A percentile compares a stretch with the other conserved stretches of the same genome.
phyloP scores from a whole-genome alignment of 2,329 filamentous ascomycete genomes.

The Penicillium sp. region DNA sequence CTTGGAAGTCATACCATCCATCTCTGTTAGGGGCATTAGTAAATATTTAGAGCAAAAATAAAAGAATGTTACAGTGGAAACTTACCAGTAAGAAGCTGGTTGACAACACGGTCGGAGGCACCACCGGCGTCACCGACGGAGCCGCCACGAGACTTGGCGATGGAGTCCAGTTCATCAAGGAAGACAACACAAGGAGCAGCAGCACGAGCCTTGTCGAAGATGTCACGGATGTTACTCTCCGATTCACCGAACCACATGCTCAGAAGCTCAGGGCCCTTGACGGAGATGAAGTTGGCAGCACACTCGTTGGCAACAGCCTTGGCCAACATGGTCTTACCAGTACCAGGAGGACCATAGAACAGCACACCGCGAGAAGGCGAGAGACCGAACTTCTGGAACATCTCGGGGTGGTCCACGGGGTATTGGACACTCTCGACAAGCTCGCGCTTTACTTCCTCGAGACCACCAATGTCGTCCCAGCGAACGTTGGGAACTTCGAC shows the following conservation, averaged over 20 bases:
- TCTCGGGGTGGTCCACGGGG: slow-evolving; percentile 98
- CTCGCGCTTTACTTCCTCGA: slow-evolving; percentile 98
- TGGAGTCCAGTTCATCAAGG: slow-evolving; percentile 97
- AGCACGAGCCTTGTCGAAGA: slow-evolving; percentile 98
- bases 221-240: slow-evolving; percentile 99
- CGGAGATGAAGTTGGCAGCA: slow-evolving; percentile 98
- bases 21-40: slow-evolving; percentile 63
- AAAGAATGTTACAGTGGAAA: slow-evolving; percentile 19
- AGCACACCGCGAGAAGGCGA: slow-evolving; percentile 97
- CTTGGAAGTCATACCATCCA: slow-evolving; percentile 99
- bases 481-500: slow-evolving; percentile 99
- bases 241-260: slow-evolving; percentile 99
- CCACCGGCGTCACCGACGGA: slow-evolving; percentile 94
- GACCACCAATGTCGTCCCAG: slow-evolving; percentile 99
- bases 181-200: slow-evolving; percentile 98
- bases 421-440: slow-evolving; percentile 99
- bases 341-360: slow-evolving; percentile 98
- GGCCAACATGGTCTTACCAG: slow-evolving; percentile 99
- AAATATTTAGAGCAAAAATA: neutral
- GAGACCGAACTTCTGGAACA: slow-evolving; percentile 99
- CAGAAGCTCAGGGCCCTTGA: slow-evolving; percentile 96
- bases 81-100: slow-evolving; percentile 95
- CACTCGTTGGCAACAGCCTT: slow-evolving; percentile 99
- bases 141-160: slow-evolving; percentile 98
- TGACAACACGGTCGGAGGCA: slow-evolving; percentile 98